phyloP scores from a whole-genome alignment of 495 filamentous ascomycete species.

The Hyaloscypha variabilis region DNA sequence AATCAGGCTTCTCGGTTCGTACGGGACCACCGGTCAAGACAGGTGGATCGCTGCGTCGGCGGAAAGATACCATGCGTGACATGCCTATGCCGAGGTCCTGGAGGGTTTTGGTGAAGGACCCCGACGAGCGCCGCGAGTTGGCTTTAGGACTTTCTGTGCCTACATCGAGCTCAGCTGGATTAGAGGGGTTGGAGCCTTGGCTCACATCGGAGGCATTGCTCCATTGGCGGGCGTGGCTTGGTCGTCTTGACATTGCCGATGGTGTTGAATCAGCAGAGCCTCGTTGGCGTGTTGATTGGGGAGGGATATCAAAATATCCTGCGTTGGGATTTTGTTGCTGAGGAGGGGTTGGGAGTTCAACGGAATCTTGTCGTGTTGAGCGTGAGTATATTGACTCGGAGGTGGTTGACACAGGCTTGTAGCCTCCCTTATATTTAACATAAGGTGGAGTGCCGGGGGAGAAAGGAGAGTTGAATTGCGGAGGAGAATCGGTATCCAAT shows the following conservation, averaged over 20 bases:
- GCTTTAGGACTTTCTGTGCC: slow-evolving; percentile 7
- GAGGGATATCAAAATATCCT: slow-evolving; percentile 25
- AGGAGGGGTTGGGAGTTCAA: slow-evolving; percentile 19
- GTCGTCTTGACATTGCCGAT: slow-evolving; percentile 1
- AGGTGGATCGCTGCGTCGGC: background rate
- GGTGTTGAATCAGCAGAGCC: slow-evolving; percentile 12
- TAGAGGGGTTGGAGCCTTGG: slow-evolving; percentile 13
- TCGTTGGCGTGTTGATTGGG: slow-evolving; percentile 10
- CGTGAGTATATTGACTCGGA: slow-evolving; percentile 21
- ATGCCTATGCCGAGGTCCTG: slow-evolving; percentile 5
- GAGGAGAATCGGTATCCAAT: slow-evolving; percentile 16
- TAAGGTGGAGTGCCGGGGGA: slow-evolving; percentile 16
- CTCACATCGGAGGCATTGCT: slow-evolving; percentile 24
- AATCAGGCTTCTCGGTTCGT: background rate
- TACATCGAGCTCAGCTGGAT: slow-evolving; percentile 20
- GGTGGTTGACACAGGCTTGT: slow-evolving; percentile 18
- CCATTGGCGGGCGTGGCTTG: slow-evolving; percentile 28
- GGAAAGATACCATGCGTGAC: background rate
- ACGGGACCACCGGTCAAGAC: slow-evolving; percentile 7
- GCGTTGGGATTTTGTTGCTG: slow-evolving; percentile 8
- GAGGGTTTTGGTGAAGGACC: slow-evolving; percentile 11
- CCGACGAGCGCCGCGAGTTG: background rate
- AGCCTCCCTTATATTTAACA: slow-evolving; percentile 11
- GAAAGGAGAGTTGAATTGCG: slow-evolving; percentile 19
- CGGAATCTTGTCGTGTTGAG: slow-evolving; percentile 14